phyloP scores from a whole-genome alignment of 2,329 filamentous ascomycete genomes.

The Trichoderma sp. region DNA sequence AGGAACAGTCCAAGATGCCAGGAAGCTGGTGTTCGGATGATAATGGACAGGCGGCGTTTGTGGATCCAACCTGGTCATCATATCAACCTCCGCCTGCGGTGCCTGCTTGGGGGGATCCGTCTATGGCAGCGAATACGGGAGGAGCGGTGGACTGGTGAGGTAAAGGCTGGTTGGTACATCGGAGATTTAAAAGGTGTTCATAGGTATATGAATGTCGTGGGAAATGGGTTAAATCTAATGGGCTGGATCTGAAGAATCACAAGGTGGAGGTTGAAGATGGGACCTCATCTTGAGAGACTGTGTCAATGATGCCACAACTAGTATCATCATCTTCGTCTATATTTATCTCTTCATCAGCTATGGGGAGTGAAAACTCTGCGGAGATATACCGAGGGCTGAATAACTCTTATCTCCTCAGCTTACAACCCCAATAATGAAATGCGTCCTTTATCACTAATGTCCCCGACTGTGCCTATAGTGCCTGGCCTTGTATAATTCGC shows the following conservation, averaged over 20 bases:
- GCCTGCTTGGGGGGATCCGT: slow-evolving; percentile 34
- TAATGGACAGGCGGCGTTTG: slow-evolving; percentile 20
- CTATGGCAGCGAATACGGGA: slow-evolving; percentile 35
- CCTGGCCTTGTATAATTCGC: rapidly evolving
- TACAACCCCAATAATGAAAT: too few species aligned
- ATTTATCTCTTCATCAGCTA: background rate
- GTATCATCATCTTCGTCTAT: background rate
- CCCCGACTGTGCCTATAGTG: background rate
- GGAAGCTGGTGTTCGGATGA: slow-evolving; percentile 31
- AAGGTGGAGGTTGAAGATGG: background rate
- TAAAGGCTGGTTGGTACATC: background rate
- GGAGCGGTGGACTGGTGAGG: slow-evolving; percentile 31
- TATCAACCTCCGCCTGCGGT: slow-evolving; percentile 3
- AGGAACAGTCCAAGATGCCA: slow-evolving; percentile 32
- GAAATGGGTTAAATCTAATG: background rate
- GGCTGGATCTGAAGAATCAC: background rate
- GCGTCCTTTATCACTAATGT: too few species aligned
- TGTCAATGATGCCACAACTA: background rate
- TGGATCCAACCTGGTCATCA: background rate
- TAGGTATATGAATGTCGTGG: background rate
- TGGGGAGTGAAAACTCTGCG: rapidly evolving
- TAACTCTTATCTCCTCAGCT: too few species aligned
- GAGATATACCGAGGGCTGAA: too few species aligned
- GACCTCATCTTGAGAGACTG: background rate
- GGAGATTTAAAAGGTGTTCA: background rate